Base-by-base conservation (phyloP, 208 protist species). In the Trypanosoma scelopori region DNA sequence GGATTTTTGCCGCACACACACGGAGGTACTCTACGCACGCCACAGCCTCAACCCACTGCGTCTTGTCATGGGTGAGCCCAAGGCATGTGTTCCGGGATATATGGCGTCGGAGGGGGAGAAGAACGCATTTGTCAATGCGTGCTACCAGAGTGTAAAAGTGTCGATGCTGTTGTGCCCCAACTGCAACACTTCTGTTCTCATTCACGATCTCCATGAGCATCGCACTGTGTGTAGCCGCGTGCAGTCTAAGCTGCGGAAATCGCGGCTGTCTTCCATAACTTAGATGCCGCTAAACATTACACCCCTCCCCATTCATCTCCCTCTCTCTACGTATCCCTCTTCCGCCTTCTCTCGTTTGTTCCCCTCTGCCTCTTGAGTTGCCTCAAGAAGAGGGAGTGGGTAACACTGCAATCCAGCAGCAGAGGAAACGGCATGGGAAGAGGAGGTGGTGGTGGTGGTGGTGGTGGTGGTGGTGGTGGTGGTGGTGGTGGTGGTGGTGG, bases 131-230 rank as follows among this genome's bases (percentile, higher is more conserved):
- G 51, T 57, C 0, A 4, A 48, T 20, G 69, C 52, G 12, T 67
- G 68, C 55, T 91, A 83, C 60, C 56, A 68, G 30, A 84, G 84
- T 62, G 76, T 78, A 37, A 87, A 84, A 63, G 46, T 59, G 43
- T 76, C 83, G 42, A 69, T 93, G 42, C 69, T 91, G 53, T 60
- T 74, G 30, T 93, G 87, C 56, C 60, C 74, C 27, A 82, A 77
- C 55, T 93, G 87, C 37, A 59, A 71, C 7, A 73, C 52, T n/a
- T 41, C 62, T 20, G 39, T 89, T 22, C 87, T 84, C 27, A 64
- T 93, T 49, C 82, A 91, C 32, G 87, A 93, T 39, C 71, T 80
- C 12, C 82, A 81, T 55, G 83, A 91, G 68, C 87, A 93, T 51
- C 74, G 85, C 65, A 66, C 74, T 58, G 75, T 89, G 28, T 93